Conservation (phyloP, 345 rosid genomes). For the Syzygium aqueum region DNA sequence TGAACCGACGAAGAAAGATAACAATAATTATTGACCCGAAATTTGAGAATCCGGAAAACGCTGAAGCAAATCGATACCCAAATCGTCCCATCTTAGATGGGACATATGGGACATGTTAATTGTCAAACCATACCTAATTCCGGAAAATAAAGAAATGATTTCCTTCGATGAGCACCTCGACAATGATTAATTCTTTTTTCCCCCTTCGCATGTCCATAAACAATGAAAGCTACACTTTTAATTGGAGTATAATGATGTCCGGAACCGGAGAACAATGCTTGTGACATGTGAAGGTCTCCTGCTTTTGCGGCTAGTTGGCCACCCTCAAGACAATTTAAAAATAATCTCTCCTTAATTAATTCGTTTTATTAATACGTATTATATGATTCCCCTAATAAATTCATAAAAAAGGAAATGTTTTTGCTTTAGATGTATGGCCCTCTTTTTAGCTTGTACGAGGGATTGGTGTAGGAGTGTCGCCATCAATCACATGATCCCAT, state of each 20-base stretch:
- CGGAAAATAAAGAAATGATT: background rate
- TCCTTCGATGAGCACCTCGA: background rate
- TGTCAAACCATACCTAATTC: background rate
- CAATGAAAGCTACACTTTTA: constrained; percentile 15
- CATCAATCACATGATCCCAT: background rate
- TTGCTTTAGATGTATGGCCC: background rate
- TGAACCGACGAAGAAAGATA: background rate
- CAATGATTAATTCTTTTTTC: background rate
- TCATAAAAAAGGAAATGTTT: background rate
- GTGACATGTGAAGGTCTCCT: constrained; percentile 42
- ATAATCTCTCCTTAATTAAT: background rate
- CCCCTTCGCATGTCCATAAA: constrained; percentile 5
- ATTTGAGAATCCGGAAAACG: background rate
- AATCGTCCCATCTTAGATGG: background rate
- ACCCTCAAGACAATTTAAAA: background rate
- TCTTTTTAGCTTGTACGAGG: background rate
- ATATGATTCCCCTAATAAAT: background rate
- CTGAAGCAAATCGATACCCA: background rate
- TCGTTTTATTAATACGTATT: background rate
- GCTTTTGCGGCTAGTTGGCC: constrained; percentile 44
- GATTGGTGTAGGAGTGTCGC: background rate
- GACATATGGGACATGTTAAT: background rate
- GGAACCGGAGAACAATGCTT: constrained; percentile 11
- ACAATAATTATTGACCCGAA: background rate
- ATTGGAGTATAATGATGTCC: constrained; percentile 33